Evolutionary conservation across 2,329 filamentous ascomycete species (phyloP), one percentile per base, ranked within the genome.

Genomic region (Neobulgaria alba): DNA sequence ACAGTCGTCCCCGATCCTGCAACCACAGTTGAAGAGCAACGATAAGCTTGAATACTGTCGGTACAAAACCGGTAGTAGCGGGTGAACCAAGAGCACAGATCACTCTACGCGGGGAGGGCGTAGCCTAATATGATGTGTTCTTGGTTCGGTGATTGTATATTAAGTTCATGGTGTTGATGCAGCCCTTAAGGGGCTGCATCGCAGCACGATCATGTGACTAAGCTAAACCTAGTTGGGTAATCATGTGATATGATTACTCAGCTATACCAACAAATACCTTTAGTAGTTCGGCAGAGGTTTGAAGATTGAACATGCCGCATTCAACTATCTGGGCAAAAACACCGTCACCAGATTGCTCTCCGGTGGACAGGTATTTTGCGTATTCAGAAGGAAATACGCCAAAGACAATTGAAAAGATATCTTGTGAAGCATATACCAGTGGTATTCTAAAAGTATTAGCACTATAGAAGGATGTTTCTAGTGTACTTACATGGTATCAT

Each of bases 231-330:
- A n/a, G n/a, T n/a, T n/a, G n/a, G n/a, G n/a, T n/a, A n/a, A n/a
- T n/a, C n/a, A n/a, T n/a, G n/a, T n/a, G n/a, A n/a, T n/a, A n/a
- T n/a, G n/a, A n/a, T n/a, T n/a, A n/a, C n/a, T n/a, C n/a, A n/a
- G n/a, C n/a, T n/a, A n/a, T n/a, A n/a, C n/a, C n/a, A n/a, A n/a
- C n/a, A n/a, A n/a, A n/a, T n/a, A n/a, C n/a, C n/a, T n/a, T n/a
- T n/a, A n/a, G 29, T n/a, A 41, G 21, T 19, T 41, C 38, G 19
- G 29, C 18, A 33, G 38, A 30, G 4, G 19, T 30, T 21, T 39
- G 38, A 7, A 39, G 16, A 31, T 36, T n/a, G 16, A 41, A 41
- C 39, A 41, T 36, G n/a, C 39, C 39, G 16, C 33, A 41, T 30
- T 41, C 39, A 4, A 36, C 9, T 3, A 41, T 12, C 20, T 41